Base-by-base conservation (phyloP, 75 land plant genomes). In the Isoetes taiwanensis region DNA sequence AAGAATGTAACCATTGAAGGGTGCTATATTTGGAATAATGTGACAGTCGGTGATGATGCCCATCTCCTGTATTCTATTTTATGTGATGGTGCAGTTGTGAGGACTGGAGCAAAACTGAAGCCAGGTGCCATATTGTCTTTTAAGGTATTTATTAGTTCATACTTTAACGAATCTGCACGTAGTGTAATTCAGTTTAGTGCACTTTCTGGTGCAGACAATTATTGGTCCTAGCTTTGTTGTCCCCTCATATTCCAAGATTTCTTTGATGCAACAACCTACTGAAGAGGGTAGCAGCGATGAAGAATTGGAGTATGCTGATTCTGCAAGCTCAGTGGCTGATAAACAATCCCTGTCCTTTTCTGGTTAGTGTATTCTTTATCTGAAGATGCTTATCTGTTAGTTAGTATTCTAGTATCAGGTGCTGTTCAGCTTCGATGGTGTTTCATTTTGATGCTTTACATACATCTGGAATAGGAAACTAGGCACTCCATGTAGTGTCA, bases 111-210 rank as follows among this genome's bases (percentile, higher is more conserved):
- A 50, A 57, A 57, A 40, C 17, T 91, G 41, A 71, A 81, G 65
- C 80, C 97, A 34, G 97, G 97, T 54, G 83, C 63, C 56, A 76
- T 91, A 32, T 71, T 91, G 41, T 87, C 97, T 38, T 91, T 87
- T 52, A 81, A 79, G 76, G 97, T 91, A 72, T n/a, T n/a, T n/a
- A n/a, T n/a, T n/a, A 65, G 62, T 19, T n/a, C 3, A 25, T 17
- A 59, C 28, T 23, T n/a, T 50, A n/a, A n/a, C n/a, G n/a, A n/a
- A n/a, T n/a, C n/a, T n/a, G n/a, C n/a, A n/a, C n/a, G n/a, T n/a
- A n/a, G n/a, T n/a, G n/a, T n/a, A n/a, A n/a, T n/a, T n/a, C n/a
- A n/a, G n/a, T n/a, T n/a, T n/a, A n/a, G n/a, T n/a, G n/a, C n/a
- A n/a, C n/a, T 20, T 4, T 42, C 10, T 43, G 42, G 30, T 40